phyloP scores from a whole-genome alignment of 1,284 basidiomycete species.

The Marasmius oreades region DNA sequence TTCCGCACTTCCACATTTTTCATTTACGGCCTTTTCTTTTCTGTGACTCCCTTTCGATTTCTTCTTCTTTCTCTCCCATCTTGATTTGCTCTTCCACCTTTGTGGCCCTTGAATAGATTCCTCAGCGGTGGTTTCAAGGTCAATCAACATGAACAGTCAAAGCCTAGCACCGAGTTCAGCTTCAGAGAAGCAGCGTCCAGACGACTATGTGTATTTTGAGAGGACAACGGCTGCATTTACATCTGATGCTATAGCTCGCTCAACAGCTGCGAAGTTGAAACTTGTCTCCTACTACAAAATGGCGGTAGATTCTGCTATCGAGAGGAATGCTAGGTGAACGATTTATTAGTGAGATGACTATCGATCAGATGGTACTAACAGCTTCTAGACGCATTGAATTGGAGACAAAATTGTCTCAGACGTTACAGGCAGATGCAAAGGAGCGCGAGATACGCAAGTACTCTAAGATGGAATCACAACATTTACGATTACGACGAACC shows the following conservation, averaged over 20 bases:
- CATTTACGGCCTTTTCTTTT: not conserved
- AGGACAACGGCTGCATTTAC: constrained; percentile 82
- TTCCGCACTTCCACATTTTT: not conserved
- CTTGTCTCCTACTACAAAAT: constrained; percentile 98
- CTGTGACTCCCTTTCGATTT: not conserved
- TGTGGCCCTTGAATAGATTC: constrained; percentile 23
- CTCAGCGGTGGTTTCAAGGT: constrained; percentile 19
- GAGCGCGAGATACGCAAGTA: constrained; percentile 89
- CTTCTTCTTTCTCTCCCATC: not conserved
- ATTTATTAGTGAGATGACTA: constrained; percentile 2
- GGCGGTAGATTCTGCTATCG: constrained; percentile 43
- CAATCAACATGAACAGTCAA: constrained; percentile 13
- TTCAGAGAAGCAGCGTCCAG: constrained; percentile 16
- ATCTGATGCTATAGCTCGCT: constrained; percentile 86
- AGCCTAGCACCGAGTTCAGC: constrained; percentile 9
- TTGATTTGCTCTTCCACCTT: constrained; percentile 22
- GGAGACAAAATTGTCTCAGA: constrained; percentile 84
- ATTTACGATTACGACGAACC: constrained; percentile 87
- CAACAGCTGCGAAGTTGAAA: constrained; percentile 95
- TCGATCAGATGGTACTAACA: constrained; percentile 11
- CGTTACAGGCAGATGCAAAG: constrained; percentile 78
- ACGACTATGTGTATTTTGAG: constrained; percentile 95
- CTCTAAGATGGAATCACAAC: constrained; percentile 88
- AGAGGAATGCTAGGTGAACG: constrained; percentile 51
- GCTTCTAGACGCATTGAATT: constrained; percentile 80